Conservation (phyloP, 345 rosid species). For the Xanthoceras sorbifolium region DNA sequence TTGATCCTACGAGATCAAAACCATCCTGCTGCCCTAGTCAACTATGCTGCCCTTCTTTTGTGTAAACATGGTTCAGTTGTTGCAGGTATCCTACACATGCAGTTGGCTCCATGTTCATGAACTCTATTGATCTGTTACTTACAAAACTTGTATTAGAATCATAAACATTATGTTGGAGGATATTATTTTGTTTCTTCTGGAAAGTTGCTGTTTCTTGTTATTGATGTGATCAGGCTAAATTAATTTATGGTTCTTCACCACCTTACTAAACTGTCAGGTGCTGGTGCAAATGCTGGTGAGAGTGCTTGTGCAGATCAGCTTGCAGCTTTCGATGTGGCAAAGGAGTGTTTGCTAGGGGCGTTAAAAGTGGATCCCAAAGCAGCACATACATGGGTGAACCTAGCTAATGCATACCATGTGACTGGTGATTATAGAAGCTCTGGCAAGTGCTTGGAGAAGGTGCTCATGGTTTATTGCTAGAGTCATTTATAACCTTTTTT, state of each 20-base stretch:
- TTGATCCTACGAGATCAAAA: constrained; percentile 84
- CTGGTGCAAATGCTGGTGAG: constrained; percentile 78
- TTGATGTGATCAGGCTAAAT: constrained; percentile 14
- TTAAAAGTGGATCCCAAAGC: constrained; percentile 79
- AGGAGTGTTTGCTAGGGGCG: constrained; percentile 80
- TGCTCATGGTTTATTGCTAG: constrained; percentile 60
- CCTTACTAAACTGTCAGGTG: constrained; percentile 52
- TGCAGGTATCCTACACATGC: constrained; percentile 61
- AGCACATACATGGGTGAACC: constrained; percentile 79
- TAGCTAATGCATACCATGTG: constrained; percentile 77
- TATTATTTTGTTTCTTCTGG: constrained; percentile 13
- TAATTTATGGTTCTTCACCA: background rate
- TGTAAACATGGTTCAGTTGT: constrained; percentile 75
- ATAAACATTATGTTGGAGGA: background rate
- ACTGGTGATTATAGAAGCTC: constrained; percentile 83
- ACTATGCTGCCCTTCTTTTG: constrained; percentile 83
- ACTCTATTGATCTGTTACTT: constrained; percentile 19
- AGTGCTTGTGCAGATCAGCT: constrained; percentile 56
- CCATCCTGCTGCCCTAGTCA: constrained; percentile 86
- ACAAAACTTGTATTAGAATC: background rate
- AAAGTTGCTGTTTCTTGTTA: background rate
- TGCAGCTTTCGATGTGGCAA: constrained; percentile 69
- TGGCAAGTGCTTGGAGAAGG: constrained; percentile 99
- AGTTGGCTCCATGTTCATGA: constrained; percentile 5
- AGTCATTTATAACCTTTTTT: constrained; percentile 47